Percentiles rank a stretch among this genome's conserved stretches.
These are phyloP conservation scores for Ormosia semicastrata DNA, from an alignment of 306 rosid genomes.

Conservation along the genomic window DNA sequence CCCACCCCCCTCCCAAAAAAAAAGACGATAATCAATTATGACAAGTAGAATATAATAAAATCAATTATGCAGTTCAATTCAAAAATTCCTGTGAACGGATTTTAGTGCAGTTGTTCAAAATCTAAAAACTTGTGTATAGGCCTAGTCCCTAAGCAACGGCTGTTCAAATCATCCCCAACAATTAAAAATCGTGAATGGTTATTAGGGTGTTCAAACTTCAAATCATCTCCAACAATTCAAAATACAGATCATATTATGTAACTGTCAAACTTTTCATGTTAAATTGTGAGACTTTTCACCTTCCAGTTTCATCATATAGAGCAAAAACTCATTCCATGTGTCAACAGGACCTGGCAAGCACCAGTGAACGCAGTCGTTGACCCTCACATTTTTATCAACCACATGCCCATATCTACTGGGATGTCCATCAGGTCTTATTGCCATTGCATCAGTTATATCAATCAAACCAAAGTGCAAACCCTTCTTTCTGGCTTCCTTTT, in stretches of 20 bases:
- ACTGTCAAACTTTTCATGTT: neutral
- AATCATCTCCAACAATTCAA: neutral
- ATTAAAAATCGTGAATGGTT: too few relatives aligned
- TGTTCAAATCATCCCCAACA: neutral
- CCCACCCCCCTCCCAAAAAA: too few relatives aligned
- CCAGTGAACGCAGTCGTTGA: slow-evolving; percentile 86
- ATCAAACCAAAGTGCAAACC: slow-evolving; percentile 51
- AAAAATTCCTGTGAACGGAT: too few relatives aligned
- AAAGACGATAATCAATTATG: too few relatives aligned
- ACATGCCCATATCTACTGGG: slow-evolving; percentile 52
- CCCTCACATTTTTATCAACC: slow-evolving; percentile 17
- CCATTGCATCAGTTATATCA: slow-evolving; percentile 56
- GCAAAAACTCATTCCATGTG: slow-evolving; percentile 75
- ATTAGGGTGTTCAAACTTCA: neutral
- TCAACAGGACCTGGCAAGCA: slow-evolving; percentile 85
- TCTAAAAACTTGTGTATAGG: too few relatives aligned
- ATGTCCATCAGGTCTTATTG: slow-evolving; percentile 72
- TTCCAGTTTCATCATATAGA: slow-evolving; percentile 43
- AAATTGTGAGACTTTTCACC: neutral
- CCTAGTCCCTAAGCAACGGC: too few relatives aligned
- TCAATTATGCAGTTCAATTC: too few relatives aligned
- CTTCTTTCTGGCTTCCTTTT: slow-evolving; percentile 32
- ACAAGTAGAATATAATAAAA: too few relatives aligned
- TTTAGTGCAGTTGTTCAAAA: too few relatives aligned
- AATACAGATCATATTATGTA: neutral